Percentiles rank a stretch among this genome's conserved stretches.
Evolutionary conservation across 495 filamentous ascomycete species (phyloP).

Genomic region (Amniculicola lignicola): DNA sequence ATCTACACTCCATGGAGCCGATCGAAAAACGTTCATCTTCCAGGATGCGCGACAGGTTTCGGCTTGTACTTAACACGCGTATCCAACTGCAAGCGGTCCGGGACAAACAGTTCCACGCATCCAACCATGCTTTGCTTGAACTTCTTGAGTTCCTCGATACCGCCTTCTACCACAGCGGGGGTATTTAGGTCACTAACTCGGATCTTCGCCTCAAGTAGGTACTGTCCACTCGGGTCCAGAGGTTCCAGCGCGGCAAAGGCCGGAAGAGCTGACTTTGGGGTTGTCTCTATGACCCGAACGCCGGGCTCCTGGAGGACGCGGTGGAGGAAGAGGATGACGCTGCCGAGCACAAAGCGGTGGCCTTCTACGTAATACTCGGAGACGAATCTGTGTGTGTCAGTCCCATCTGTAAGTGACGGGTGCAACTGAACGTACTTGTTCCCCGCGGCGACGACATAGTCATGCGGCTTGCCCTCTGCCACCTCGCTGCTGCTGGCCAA

Average conservation of each 20-base stretch:
- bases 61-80: constrained; percentile 52
- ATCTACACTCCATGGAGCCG: too few species aligned
- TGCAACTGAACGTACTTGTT: constrained; percentile 41
- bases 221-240: constrained; percentile 40
- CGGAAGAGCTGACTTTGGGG: constrained; percentile 46
- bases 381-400: constrained; percentile 42
- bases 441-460: constrained; percentile 44
- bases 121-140: constrained; percentile 63
- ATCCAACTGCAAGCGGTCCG: constrained; percentile 63
- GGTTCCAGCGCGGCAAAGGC: constrained; percentile 36
- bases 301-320: constrained; percentile 31
- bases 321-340: constrained; percentile 45
- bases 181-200: constrained; percentile 42
- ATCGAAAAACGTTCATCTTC: too few species aligned
- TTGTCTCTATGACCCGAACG: constrained; percentile 11
- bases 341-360: constrained; percentile 45
- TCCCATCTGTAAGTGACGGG: not conserved
- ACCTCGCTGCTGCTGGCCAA: constrained; percentile 40
- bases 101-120: constrained; percentile 60
- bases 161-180: constrained; percentile 49
- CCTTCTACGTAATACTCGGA: constrained; percentile 45
- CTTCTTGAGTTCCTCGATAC: constrained; percentile 56
- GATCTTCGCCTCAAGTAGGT: constrained; percentile 44
- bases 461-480: constrained; percentile 42
- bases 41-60: not conserved